Percentiles rank a stretch among this genome's conserved stretches.
These are phyloP conservation scores for Akanthomyces dipterigenus DNA, from an alignment of 2,329 filamentous ascomycete genomes.

Conservation along the genomic window DNA sequence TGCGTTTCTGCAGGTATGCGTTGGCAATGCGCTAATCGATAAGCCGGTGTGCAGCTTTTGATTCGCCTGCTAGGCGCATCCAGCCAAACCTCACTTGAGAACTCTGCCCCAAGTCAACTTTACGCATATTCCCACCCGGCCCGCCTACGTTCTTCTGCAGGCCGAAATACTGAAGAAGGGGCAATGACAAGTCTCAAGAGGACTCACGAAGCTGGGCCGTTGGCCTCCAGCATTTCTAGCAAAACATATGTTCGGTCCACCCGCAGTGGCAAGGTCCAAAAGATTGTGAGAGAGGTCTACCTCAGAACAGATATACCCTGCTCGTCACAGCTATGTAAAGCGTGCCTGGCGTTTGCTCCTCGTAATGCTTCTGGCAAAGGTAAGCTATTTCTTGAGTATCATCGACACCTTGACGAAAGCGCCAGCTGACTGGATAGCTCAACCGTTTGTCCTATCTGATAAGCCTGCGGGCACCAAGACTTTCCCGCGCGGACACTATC, in stretches of 20 bases:
- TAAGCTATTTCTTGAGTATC: constrained; percentile 31
- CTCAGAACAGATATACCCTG: constrained; percentile 95
- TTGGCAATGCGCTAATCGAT: constrained; percentile 15
- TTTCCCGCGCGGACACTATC: constrained; percentile 84
- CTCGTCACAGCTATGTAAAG: constrained; percentile 79
- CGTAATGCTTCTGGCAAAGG: constrained; percentile 71
- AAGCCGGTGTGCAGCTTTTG: constrained; percentile 24
- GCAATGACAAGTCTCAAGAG: constrained; percentile 62
- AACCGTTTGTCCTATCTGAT: constrained; percentile 82
- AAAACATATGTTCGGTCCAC: constrained; percentile 95
- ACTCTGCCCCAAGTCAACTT: neutral
- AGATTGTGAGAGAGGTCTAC: constrained; percentile 96
- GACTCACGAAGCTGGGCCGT: constrained; percentile 43
- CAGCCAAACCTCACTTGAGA: constrained; percentile 6
- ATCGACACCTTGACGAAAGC: constrained; percentile 11
- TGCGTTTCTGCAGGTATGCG: constrained; percentile 1
- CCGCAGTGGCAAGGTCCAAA: constrained; percentile 94
- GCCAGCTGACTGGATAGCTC: constrained; percentile 40
- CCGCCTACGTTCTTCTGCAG: neutral
- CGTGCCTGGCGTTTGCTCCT: constrained; percentile 68
- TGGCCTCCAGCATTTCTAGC: constrained; percentile 74
- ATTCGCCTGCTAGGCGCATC: constrained; percentile 16
- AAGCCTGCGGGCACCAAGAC: constrained; percentile 75
- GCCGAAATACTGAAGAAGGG: neutral
- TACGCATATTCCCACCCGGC: neutral